phyloP scores from a whole-genome alignment of 1,139 yeast genomes.

The Tardiomyces blankii region DNA sequence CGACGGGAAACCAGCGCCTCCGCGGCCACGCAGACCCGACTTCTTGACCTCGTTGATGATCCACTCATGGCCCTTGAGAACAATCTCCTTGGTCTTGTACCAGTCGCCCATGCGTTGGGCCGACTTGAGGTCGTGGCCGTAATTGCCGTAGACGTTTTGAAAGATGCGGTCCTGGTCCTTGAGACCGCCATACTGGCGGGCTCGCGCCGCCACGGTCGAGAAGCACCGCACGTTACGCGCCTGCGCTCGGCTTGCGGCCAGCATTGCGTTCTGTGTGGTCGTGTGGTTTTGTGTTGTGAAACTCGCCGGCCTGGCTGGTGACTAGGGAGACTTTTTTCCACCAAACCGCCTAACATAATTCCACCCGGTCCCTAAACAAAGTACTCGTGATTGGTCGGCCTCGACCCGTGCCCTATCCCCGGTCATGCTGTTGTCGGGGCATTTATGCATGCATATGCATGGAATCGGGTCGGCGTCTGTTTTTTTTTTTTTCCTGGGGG shows the following conservation, averaged over 20 bases:
- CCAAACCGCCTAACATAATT: no score
- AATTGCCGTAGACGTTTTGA: constrained; percentile 66
- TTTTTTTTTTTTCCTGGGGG: no score
- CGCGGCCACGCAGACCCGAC: constrained; percentile 82
- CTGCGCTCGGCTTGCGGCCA: not conserved
- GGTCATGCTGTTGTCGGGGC: no score
- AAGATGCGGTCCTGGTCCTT: constrained; percentile 77
- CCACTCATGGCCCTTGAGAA: constrained; percentile 78
- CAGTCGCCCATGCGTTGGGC: constrained; percentile 80
- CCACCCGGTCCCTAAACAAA: no score
- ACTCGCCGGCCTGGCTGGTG: no score
- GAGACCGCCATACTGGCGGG: constrained; percentile 61
- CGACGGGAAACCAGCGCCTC: constrained; percentile 89
- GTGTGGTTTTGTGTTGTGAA: no score
- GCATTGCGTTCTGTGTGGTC: not conserved
- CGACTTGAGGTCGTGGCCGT: constrained; percentile 63
- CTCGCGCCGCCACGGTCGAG: not conserved
- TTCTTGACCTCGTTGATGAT: constrained; percentile 76
- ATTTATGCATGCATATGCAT: no score
- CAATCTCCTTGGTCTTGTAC: constrained; percentile 79
- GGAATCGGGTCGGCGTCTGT: no score
- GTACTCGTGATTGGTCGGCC: no score
- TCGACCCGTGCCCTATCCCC: no score
- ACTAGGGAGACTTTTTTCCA: no score
- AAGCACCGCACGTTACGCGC: not conserved